These are phyloP conservation scores for Claviceps citrina DNA, from an alignment of 2,329 filamentous ascomycete genomes.

Conservation along the genomic window DNA sequence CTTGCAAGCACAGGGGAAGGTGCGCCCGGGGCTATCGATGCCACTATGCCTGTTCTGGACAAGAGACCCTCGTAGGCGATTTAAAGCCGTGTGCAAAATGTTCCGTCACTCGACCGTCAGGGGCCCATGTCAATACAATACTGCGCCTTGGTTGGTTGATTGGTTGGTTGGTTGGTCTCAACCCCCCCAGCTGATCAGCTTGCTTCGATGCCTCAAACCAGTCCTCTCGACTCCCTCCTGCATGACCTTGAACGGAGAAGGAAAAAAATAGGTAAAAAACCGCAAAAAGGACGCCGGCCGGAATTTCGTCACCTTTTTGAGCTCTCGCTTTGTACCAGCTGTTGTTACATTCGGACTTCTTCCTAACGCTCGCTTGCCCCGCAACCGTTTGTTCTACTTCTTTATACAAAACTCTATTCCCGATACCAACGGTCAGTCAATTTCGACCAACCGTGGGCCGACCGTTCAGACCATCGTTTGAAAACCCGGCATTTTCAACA, in stretches of 20 bases:
- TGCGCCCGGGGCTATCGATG: no score
- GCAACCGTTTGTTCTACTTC: constrained; percentile 2
- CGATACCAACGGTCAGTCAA: constrained; percentile 4
- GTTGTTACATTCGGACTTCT: not conserved
- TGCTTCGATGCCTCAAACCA: no score
- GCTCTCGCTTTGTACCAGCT: constrained; percentile 9
- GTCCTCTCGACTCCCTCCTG: no score
- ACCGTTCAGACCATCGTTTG: constrained; percentile 1
- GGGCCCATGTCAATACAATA: no score
- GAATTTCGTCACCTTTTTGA: constrained; percentile 6
- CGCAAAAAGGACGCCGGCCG: not conserved
- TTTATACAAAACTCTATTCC: not conserved
- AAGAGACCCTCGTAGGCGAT: not conserved
- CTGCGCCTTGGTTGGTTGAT: no score
- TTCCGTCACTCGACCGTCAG: not conserved
- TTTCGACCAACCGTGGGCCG: constrained; percentile 1
- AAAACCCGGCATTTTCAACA: not conserved
- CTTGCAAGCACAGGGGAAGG: no score
- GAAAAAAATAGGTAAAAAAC: no score
- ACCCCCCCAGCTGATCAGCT: no score
- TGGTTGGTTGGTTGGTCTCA: no score
- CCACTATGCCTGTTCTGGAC: no score
- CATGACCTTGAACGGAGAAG: no score
- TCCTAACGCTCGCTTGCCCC: constrained; percentile 7
- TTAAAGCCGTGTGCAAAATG: not conserved